A percentile compares a stretch with the other conserved stretches of the same genome.
Conservation (phyloP, 2,329 filamentous ascomycete species). For the Aspergillus uvarum region DNA sequence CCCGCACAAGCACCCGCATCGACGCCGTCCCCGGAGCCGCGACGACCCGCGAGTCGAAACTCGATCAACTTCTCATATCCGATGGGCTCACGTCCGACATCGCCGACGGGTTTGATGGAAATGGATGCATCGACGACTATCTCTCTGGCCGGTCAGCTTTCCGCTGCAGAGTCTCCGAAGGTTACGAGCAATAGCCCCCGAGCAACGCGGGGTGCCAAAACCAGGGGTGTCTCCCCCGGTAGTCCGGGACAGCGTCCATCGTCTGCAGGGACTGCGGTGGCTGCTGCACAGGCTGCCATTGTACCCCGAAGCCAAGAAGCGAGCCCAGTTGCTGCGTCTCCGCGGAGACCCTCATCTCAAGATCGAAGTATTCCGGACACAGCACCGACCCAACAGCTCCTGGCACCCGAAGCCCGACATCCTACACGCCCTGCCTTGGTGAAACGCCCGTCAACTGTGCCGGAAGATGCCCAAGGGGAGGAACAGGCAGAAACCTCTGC, state of each 20-base stretch:
- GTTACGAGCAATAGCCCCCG: conserved; percentile 24
- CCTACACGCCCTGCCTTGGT: not conserved
- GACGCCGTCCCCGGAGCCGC: conserved; percentile 36
- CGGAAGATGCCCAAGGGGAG: conserved; percentile 45
- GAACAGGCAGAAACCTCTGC: conserved; percentile 27
- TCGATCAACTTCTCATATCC: conserved; percentile 53
- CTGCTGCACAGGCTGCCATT: conserved; percentile 30
- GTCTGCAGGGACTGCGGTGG: conserved; percentile 31
- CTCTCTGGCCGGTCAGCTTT: conserved; percentile 23
- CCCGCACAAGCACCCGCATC: conserved; percentile 20
- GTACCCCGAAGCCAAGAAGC: conserved; percentile 15
- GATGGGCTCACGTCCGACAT: conserved; percentile 42
- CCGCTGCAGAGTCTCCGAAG: conserved; percentile 23
- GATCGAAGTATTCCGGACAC: not conserved
- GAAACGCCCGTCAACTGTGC: conserved; percentile 43
- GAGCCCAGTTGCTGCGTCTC: not conserved
- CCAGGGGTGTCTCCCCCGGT: conserved; percentile 23
- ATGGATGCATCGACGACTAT: conserved; percentile 15
- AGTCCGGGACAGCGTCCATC: conserved; percentile 28
- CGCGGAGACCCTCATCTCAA: not conserved
- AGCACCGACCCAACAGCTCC: conserved; percentile 1
- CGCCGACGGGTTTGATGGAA: conserved; percentile 31
- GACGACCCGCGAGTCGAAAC: conserved; percentile 42
- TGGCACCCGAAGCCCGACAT: conserved; percentile 1
- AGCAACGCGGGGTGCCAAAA: conserved; percentile 20